A percentile compares a stretch with the other conserved stretches of the same genome.
Conservation (phyloP, 345 rosid genomes). For the Syzygium grande region DNA sequence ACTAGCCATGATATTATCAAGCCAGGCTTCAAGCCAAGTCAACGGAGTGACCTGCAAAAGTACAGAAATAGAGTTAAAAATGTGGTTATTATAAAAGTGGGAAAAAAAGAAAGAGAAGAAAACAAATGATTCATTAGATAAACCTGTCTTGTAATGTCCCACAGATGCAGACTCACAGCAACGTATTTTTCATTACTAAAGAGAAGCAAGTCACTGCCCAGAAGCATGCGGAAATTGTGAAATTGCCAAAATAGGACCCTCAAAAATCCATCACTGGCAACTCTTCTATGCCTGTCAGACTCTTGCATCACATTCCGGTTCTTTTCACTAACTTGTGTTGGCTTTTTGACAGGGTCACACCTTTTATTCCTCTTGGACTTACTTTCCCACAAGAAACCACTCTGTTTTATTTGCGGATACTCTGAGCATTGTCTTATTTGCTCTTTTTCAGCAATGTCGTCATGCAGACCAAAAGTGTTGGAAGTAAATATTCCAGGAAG, state of each 20-base stretch:
- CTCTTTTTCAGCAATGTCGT: conserved; percentile 27
- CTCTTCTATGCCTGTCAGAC: conserved; percentile 70
- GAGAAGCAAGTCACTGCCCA: conserved; percentile 90
- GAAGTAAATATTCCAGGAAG: conserved; percentile 45
- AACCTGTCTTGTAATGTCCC: conserved; percentile 85
- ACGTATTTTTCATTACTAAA: conserved; percentile 90
- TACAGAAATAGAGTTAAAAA: not conserved
- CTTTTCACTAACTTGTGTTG: conserved; percentile 69
- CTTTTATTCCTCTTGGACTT: conserved; percentile 47
- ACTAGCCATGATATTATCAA: conserved; percentile 97
- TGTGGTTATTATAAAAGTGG: not conserved
- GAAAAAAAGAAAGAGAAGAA: not conserved
- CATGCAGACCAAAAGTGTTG: conserved; percentile 31
- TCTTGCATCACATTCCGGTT: conserved; percentile 63
- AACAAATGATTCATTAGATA: not conserved
- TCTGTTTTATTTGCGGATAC: conserved; percentile 46
- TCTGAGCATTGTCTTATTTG: conserved; percentile 26
- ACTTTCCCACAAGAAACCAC: conserved; percentile 45
- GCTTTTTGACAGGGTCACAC: conserved; percentile 40
- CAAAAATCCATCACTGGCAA: conserved; percentile 63
- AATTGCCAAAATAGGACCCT: conserved; percentile 91
- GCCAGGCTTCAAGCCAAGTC: conserved; percentile 99
- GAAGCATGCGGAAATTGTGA: conserved; percentile 93
- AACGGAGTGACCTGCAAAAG: conserved; percentile 66
- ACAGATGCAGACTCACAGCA: conserved; percentile 94